These are phyloP conservation scores for Monosporascus sp. DNA, from an alignment of 2,329 filamentous ascomycete species.

Conservation along the genomic window DNA sequence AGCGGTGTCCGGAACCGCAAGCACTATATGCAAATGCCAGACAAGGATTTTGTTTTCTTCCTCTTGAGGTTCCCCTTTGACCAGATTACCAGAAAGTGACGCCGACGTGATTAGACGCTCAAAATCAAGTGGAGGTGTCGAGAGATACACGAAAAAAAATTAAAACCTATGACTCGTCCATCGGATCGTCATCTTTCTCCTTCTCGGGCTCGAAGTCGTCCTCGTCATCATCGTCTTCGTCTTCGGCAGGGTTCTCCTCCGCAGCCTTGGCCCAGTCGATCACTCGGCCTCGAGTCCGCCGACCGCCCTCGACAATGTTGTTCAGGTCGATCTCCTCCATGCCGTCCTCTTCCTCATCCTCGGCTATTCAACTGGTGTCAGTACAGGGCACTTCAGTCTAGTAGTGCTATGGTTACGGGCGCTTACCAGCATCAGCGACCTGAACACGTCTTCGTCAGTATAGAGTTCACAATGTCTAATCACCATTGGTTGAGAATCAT, in stretches of 20 bases:
- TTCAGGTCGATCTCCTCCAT: conserved; percentile 85
- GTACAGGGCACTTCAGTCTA: conserved; percentile 1
- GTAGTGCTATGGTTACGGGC: conserved; percentile 2
- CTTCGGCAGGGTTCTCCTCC: conserved; percentile 66
- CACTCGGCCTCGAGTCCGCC: conserved; percentile 83
- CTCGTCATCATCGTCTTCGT: conserved; percentile 76
- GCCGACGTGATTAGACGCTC: too few species aligned
- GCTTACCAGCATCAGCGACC: conserved; percentile 22
- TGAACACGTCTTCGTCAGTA: background rate
- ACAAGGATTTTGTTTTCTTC: too few species aligned
- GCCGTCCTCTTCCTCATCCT: conserved; percentile 68
- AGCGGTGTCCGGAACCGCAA: too few species aligned
- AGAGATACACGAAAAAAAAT: background rate
- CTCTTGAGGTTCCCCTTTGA: too few species aligned
- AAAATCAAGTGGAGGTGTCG: too few species aligned
- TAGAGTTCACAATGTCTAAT: too few species aligned
- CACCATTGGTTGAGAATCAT: background rate
- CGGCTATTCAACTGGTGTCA: conserved; percentile 39
- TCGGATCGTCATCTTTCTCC: conserved; percentile 63
- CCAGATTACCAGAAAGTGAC: too few species aligned
- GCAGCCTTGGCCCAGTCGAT: conserved; percentile 94
- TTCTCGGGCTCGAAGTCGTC: conserved; percentile 58
- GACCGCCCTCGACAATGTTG: conserved; percentile 76
- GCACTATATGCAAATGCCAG: too few species aligned
- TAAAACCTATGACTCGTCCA: conserved; percentile 47